Conservation (phyloP, 257 asterid genomes). For the Capsicum pubescens region DNA sequence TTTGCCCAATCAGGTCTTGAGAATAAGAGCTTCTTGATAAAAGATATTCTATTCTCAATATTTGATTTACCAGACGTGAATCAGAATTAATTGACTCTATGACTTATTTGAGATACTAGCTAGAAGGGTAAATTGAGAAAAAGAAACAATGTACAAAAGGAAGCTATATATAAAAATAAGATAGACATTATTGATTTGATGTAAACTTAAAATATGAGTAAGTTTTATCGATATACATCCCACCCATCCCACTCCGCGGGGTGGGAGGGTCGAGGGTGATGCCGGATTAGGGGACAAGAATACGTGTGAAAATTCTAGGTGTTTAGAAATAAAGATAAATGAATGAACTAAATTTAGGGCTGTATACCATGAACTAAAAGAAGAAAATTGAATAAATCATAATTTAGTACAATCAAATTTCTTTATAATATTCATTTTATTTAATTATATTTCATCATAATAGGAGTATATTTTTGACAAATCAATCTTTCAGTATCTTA, state of each 20-base stretch:
- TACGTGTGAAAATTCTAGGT: background rate
- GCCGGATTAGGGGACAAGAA: background rate
- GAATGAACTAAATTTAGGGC: background rate
- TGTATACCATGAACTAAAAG: background rate
- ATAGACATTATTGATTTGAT: background rate
- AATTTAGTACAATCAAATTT: background rate
- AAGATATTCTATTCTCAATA: background rate
- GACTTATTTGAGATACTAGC: background rate
- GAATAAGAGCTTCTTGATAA: background rate
- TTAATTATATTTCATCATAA: too few relatives aligned
- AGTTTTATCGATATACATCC: background rate
- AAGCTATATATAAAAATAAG: background rate
- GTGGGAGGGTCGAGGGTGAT: background rate
- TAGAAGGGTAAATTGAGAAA: background rate
- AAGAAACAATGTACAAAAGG: background rate
- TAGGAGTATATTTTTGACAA: too few relatives aligned
- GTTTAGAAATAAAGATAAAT: background rate
- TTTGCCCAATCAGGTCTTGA: background rate
- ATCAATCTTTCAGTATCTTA: too few relatives aligned
- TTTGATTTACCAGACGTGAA: background rate
- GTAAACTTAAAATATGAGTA: background rate
- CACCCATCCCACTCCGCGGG: background rate
- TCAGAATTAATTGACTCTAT: background rate
- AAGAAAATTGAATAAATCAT: background rate
- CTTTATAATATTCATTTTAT: fast-evolving